Base-by-base conservation (phyloP, 495 filamentous ascomycete genomes). In the Coniosporium apollinis region DNA sequence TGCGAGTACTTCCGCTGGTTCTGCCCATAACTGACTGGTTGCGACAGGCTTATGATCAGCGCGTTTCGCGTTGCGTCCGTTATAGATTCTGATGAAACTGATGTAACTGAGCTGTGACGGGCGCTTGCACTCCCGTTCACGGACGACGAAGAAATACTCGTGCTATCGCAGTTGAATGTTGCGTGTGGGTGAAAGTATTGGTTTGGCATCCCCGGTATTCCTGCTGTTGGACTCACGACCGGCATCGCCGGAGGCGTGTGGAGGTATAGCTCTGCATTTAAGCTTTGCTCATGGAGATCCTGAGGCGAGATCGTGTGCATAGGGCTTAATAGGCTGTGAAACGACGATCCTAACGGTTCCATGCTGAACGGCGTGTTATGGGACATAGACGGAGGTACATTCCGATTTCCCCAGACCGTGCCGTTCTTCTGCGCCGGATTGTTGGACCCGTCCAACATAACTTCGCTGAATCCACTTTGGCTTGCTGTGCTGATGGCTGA, bases 401-500 rank as follows among this genome's bases (percentile, higher is more conserved):
- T 64, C 14, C 67, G 61, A 35, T 72, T 72, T 43, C 78, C 74
- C 82, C 74, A 79, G 47, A 74, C 64, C 17, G 67, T 61, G 39
- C 58, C 62, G 19, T 67, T 61, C 7, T 46, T 55, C 17, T 56
- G 52, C 5, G 67, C 50, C 20, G 64, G 63, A 35, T 65, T 73
- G 45, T 78, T 79, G 8, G 79, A 75, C 4, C 79, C 82, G 52
- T 93, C 84, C 26, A 92, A 61, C 79, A 93, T 86, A 38, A 84
- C 70, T 49, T 96, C 87, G 54, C 83, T 93, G 47, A 91, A 79
- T 10, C 79, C 82, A 56, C 79, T 87, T 45, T 87, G 85, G 48
- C 86, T 93, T 19, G 77, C 80, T 13, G 80, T 89, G 56, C 86
- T 93, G 48, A 94, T 84, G 16, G 80, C 87, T 6, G 86, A 94